Base-by-base conservation (phyloP, 768 basidiomycete genomes). In the Melanogaster broomeanus region DNA sequence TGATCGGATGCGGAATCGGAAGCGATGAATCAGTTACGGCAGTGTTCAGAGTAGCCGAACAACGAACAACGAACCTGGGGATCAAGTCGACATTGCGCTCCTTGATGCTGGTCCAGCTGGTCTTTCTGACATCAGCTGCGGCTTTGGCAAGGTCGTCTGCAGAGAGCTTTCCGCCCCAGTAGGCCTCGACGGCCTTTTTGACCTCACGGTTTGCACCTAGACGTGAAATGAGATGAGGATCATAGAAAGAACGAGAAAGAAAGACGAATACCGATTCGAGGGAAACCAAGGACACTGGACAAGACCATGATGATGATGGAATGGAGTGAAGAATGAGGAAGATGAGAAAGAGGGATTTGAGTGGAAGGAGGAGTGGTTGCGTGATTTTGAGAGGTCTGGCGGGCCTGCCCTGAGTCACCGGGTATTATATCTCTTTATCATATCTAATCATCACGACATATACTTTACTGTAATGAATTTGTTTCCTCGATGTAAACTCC, bases 101-200 rank as follows among this genome's bases (percentile, higher is more conserved):
- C 78, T 94, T 90, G 76, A 98, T 79, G 60, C 74, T 79, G 55
- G 81, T 84, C 95, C 94, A 99, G 80, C 82, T 90, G 58, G 82
- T 69, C 78, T 92, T 91, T 71, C 88, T 89, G 66, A 93, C 87
- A 46, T 91, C 86, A 60, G 91, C 88, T 61, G 93, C 90, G 58
- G 78, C 84, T 73, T 90, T 90, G 67, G 85, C 85, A 60, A 99
- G 88, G 52, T 93, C 90, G 60, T 90, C 90, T 31, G 84, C 92
- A 54, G 87, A 81, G 69, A 85, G 77, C 73, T 96, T 98, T 72
- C 90, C 89, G 28, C 82, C 92, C 97, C 97, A 99, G 80, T 98
- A 98, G 50, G 93, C 88, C 75, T 98, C 96, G 65, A 97, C 91
- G 59, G 94, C 93, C 79, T 98, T 96, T 78, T 97, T 97, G 56